Evolutionary conservation across 1,284 basidiomycete species (phyloP).

Genomic region (Fomes fomentarius): DNA sequence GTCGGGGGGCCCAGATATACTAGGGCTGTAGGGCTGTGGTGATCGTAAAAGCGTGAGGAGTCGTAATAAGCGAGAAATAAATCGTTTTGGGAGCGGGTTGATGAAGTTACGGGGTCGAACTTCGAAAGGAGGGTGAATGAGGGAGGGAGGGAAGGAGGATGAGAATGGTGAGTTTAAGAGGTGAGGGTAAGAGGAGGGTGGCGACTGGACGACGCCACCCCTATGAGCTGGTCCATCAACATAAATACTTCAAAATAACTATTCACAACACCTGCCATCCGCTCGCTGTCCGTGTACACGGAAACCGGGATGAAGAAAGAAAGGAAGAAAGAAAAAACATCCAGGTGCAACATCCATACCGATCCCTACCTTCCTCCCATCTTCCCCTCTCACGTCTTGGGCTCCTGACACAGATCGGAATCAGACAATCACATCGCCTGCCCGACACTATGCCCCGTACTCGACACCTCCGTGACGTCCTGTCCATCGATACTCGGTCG

Average conservation of each 20-base stretch:
- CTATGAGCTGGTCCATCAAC: neutral
- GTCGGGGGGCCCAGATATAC: too few relatives aligned
- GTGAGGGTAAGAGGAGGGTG: neutral
- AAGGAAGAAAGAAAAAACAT: neutral
- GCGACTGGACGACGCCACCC: too few relatives aligned
- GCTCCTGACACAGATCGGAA: too few relatives aligned
- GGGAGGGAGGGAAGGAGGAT: neutral
- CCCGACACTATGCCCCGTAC: conserved; percentile 17
- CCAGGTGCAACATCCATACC: neutral
- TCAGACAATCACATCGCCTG: conserved; percentile 19
- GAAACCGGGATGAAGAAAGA: neutral
- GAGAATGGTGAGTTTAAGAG: neutral
- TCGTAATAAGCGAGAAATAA: neutral
- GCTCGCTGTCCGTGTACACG: too few relatives aligned
- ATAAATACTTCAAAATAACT: conserved; percentile 6
- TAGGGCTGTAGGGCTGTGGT: neutral
- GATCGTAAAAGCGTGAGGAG: neutral
- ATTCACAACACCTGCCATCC: too few relatives aligned
- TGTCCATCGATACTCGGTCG: conserved; percentile 15
- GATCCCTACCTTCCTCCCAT: neutral
- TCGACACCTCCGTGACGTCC: conserved; percentile 22
- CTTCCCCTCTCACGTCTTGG: too few relatives aligned
- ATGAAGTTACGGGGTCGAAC: neutral
- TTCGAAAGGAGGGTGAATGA: neutral
- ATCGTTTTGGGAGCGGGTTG: neutral